These are phyloP conservation scores for Nannizzia gypsea DNA, from an alignment of 2,329 filamentous ascomycete genomes.

Conservation along the genomic window DNA sequence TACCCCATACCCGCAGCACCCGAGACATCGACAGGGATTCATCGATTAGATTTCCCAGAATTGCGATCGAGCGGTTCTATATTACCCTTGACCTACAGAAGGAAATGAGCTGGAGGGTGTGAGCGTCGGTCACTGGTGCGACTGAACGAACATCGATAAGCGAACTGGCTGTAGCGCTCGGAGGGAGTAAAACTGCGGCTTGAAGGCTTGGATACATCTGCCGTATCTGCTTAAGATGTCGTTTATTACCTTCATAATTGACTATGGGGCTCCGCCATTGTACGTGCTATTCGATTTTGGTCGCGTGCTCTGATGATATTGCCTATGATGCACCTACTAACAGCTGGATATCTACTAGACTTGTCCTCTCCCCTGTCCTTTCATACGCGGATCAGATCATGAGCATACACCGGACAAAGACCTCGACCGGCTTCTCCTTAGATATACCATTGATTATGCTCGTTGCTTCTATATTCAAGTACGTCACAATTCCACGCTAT, in stretches of 20 bases:
- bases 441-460: constrained; percentile 59
- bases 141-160: not conserved
- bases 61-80: not conserved
- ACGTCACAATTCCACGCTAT: constrained; percentile 14
- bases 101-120: not conserved
- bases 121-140: not conserved
- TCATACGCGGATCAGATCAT: constrained; percentile 57
- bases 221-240: constrained; percentile 15
- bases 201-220: no score
- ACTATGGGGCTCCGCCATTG: constrained; percentile 41
- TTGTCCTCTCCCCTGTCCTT: constrained; percentile 51
- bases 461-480: constrained; percentile 52
- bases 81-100: not conserved
- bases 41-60: not conserved
- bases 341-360: constrained; percentile 27
- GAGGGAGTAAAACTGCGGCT: not conserved
- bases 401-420: constrained; percentile 49
- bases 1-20: not conserved
- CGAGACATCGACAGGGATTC: not conserved
- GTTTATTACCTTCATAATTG: constrained; percentile 29
- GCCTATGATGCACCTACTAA: constrained; percentile 8
- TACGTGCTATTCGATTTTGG: constrained; percentile 19
- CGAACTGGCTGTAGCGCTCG: not conserved
- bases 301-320: constrained; percentile 5
- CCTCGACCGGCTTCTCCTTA: constrained; percentile 52